These are phyloP conservation scores for Pestalotiopsis sp. DNA, from an alignment of 2,329 filamentous ascomycete genomes.

Conservation along the genomic window DNA sequence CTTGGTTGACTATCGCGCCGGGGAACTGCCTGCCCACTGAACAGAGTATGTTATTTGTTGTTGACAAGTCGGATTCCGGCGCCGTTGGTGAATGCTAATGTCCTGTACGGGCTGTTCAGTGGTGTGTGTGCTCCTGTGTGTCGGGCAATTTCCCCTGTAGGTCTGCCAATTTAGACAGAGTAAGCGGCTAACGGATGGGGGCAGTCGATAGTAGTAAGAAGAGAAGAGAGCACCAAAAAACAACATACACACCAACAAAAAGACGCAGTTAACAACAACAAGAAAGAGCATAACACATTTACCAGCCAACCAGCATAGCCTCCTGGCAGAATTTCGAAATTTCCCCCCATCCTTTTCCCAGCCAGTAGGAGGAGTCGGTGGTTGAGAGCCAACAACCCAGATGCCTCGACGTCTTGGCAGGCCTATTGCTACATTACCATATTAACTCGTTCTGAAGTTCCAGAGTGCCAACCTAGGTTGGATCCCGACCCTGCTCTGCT, in stretches of 20 bases:
- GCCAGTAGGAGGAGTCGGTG: neutral
- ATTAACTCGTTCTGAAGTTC: neutral
- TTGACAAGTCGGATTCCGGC: constrained; percentile 1
- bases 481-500: neutral
- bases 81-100: neutral
- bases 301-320: neutral
- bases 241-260: too few species aligned
- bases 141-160: neutral
- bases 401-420: neutral
- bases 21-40: neutral
- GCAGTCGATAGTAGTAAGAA: neutral
- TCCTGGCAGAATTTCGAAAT: neutral
- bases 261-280: neutral
- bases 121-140: too few species aligned
- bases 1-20: neutral
- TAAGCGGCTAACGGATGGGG: neutral
- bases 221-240: too few species aligned
- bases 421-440: neutral
- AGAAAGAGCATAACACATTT: neutral
- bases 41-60: neutral
- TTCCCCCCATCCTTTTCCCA: neutral
- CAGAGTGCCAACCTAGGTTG: neutral
- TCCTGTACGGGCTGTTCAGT: too few species aligned
- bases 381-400: neutral
- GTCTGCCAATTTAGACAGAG: neutral